phyloP scores from a whole-genome alignment of 441 rosid species.

The Aleurites moluccanus region DNA sequence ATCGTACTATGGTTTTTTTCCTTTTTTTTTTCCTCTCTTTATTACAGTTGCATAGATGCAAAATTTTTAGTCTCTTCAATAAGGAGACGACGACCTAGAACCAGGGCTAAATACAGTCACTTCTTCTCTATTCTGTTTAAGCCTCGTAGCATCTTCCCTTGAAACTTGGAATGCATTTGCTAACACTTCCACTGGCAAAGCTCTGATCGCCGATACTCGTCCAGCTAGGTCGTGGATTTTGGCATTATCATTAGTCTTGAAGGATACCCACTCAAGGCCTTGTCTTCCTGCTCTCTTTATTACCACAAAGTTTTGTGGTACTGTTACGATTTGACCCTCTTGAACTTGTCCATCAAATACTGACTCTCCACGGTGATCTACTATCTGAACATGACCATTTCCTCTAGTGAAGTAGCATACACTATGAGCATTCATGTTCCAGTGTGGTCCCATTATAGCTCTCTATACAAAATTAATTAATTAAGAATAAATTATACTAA shows the following conservation, averaged over 20 bases:
- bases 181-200: constrained; percentile 52
- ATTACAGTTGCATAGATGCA: neutral
- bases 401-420: constrained; percentile 53
- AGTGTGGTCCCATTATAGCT: constrained; percentile 56
- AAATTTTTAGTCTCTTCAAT: neutral
- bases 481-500: neutral
- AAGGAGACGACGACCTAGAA: constrained; percentile 9
- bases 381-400: constrained; percentile 51
- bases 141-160: constrained; percentile 48
- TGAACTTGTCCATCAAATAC: constrained; percentile 52
- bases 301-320: constrained; percentile 60
- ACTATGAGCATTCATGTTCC: constrained; percentile 57
- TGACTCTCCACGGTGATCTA: constrained; percentile 47
- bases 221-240: constrained; percentile 47
- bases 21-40: neutral
- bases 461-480: constrained; percentile 34
- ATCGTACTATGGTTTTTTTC: neutral
- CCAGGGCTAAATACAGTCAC: constrained; percentile 36
- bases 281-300: constrained; percentile 44
- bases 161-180: constrained; percentile 51
- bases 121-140: constrained; percentile 47
- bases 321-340: constrained; percentile 47
- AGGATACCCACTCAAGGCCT: constrained; percentile 52
- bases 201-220: constrained; percentile 42
- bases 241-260: constrained; percentile 62